Evolutionary conservation across 139 green algal species (phyloP).

Genomic region (Micractinium conductrix): DNA sequence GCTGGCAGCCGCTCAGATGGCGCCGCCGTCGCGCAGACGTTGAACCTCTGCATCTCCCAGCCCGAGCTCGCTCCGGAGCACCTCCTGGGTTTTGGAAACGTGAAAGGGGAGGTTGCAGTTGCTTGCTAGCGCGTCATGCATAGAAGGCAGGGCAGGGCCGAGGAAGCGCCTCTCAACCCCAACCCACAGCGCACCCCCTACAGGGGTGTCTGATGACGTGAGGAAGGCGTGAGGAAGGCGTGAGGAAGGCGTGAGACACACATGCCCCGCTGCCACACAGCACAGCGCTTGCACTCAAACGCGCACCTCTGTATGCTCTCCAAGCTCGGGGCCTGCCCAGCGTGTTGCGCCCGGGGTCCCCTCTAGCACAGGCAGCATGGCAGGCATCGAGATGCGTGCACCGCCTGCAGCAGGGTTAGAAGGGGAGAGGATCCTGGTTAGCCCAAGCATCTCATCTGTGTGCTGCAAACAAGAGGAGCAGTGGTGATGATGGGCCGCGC

Average conservation of each 20-base stretch:
- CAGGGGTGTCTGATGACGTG: too few species aligned
- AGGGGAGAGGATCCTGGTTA: not conserved
- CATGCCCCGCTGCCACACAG: too few species aligned
- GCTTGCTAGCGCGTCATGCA: too few species aligned
- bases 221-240: too few species aligned
- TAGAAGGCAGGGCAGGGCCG: too few species aligned
- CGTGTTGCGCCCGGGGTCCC: slow-evolving; percentile 64
- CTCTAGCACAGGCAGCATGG: slow-evolving; percentile 61
- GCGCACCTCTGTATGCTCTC: slow-evolving; percentile 80
- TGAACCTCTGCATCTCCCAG: slow-evolving; percentile 48
- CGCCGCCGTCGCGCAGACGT: slow-evolving; percentile 51
- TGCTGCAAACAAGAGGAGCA: too few species aligned
- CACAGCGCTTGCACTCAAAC: too few species aligned
- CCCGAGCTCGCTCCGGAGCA: slow-evolving; percentile 66
- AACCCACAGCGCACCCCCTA: too few species aligned
- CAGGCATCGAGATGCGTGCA: slow-evolving; percentile 55
- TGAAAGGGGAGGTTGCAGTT: too few species aligned
- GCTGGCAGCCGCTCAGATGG: slow-evolving; percentile 38
- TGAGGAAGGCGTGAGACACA: too few species aligned
- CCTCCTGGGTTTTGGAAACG: too few species aligned
- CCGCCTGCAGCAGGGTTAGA: slow-evolving; percentile 18
- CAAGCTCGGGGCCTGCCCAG: slow-evolving; percentile 77
- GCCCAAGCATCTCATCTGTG: not conserved
- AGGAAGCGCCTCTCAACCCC: too few species aligned
- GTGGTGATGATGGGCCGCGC: not conserved